Conservation (phyloP, 352 stramenopile species). For the Ochromonadaceae sp. region DNA sequence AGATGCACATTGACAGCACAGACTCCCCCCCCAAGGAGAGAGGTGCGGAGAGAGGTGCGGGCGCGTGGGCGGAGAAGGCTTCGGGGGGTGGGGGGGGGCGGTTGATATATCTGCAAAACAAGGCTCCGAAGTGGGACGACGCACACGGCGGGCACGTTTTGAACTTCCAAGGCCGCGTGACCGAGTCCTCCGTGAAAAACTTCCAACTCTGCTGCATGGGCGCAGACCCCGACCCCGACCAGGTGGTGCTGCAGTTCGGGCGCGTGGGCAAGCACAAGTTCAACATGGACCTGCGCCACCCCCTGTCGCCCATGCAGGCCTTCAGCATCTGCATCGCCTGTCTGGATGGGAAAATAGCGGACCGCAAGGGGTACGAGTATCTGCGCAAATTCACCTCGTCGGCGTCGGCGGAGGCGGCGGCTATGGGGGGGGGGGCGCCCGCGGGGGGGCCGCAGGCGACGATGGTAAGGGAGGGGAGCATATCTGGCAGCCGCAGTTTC, state of each 20-base stretch:
- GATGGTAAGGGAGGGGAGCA: not conserved
- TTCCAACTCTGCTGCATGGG: conserved; percentile 23
- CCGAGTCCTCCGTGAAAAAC: conserved; percentile 30
- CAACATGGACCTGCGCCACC: conserved; percentile 23
- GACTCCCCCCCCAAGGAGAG: not conserved
- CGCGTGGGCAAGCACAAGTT: conserved; percentile 28
- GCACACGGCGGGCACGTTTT: conserved; percentile 12
- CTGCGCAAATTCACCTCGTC: not conserved
- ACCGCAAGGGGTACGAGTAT: conserved; percentile 15
- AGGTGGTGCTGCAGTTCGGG: conserved; percentile 28
- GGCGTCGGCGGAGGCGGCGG: not conserved
- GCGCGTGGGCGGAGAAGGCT: too few relatives aligned
- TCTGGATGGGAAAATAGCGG: conserved; percentile 18
- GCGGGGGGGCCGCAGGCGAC: not conserved
- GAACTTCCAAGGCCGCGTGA: conserved; percentile 23
- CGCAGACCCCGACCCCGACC: not conserved
- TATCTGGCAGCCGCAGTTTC: not conserved
- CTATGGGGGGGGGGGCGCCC: not conserved
- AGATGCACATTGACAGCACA: not conserved
- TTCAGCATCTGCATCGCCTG: conserved; percentile 12
- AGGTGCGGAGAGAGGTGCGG: too few relatives aligned
- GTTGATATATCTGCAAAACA: not conserved
- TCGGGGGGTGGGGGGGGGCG: not conserved
- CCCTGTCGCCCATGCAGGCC: conserved; percentile 6
- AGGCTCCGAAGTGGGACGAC: conserved; percentile 16